phyloP scores from a whole-genome alignment of 148 eudicot species.

The Oxyria digyna region DNA sequence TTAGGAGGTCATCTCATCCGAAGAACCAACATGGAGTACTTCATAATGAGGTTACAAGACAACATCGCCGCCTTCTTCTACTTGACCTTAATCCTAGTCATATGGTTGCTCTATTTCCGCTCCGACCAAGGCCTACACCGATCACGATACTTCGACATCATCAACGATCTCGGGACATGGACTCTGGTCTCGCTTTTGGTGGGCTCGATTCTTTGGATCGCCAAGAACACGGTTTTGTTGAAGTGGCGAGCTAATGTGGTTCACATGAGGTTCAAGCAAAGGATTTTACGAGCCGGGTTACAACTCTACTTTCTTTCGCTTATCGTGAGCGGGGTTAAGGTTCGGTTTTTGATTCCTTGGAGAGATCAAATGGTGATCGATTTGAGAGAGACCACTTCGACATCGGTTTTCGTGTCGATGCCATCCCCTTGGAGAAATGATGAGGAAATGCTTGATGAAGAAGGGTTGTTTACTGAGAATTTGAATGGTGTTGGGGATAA shows the following conservation, averaged over 20 bases:
- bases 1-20: neutral
- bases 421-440: too few species aligned
- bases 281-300: neutral
- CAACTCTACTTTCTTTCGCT: neutral
- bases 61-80: neutral
- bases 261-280: neutral
- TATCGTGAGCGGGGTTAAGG: neutral
- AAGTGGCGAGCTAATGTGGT: neutral
- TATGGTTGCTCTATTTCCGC: neutral
- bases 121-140: neutral
- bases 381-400: neutral
- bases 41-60: neutral
- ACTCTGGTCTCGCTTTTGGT: neutral
- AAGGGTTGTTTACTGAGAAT: neutral
- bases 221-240: neutral
- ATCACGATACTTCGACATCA: neutral
- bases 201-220: neutral
- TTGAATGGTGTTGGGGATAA: neutral
- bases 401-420: too few species aligned
- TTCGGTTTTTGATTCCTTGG: neutral
- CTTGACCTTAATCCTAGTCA: neutral
- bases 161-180: slow-evolving; percentile 5
- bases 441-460: too few species aligned
- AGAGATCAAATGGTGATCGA: neutral
- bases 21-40: neutral